phyloP scores from a whole-genome alignment of 257 asterid genomes.

The Solanum chilense region DNA sequence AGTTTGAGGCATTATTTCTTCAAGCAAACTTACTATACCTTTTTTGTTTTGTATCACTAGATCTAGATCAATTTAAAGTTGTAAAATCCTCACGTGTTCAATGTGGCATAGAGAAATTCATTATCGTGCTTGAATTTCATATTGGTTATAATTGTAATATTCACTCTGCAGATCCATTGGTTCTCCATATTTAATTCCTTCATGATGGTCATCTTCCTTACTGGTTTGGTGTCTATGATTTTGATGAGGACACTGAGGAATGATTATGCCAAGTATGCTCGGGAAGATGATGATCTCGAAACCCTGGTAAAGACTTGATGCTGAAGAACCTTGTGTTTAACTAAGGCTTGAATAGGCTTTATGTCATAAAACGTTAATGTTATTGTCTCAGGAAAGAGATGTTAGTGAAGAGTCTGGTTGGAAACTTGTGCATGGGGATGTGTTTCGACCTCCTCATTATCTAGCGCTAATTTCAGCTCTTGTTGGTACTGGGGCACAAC shows the following conservation, averaged over 20 bases:
- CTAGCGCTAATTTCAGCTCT: constrained; percentile 42
- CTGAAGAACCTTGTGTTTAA: background rate
- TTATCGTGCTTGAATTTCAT: background rate
- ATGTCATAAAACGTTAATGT: background rate
- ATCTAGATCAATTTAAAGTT: background rate
- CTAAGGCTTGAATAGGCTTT: background rate
- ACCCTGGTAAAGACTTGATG: constrained; percentile 52
- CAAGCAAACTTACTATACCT: background rate
- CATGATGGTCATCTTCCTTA: constrained; percentile 98
- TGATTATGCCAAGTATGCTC: constrained; percentile 96
- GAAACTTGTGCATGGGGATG: constrained; percentile 67
- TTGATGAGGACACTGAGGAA: constrained; percentile 91
- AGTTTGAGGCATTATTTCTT: background rate
- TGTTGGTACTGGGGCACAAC: constrained; percentile 54
- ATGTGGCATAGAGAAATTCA: background rate
- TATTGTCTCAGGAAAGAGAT: constrained; percentile 41
- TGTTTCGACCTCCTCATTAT: constrained; percentile 36
- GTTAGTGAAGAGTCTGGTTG: constrained; percentile 64
- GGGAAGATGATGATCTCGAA: constrained; percentile 97
- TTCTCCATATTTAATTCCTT: constrained; percentile 92
- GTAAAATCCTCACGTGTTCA: background rate
- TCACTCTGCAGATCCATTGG: constrained; percentile 81
- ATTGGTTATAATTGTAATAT: background rate
- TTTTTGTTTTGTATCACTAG: background rate
- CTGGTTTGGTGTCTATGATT: constrained; percentile 95